Base-by-base conservation (phyloP, 306 rosid species). In the Luffa aegyptiaca region DNA sequence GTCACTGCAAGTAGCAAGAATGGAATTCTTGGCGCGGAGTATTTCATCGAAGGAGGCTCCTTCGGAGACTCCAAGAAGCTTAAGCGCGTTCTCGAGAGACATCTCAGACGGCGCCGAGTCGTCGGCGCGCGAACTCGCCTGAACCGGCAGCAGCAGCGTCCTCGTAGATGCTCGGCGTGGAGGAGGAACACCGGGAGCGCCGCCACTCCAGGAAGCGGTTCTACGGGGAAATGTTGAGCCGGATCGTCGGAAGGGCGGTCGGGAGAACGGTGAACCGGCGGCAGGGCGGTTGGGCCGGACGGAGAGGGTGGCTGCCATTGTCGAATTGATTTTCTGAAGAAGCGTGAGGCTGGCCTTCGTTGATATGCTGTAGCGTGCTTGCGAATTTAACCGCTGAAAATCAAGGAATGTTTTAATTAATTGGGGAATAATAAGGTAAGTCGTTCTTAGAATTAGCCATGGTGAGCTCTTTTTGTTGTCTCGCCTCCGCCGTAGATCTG, bases 31-130 rank as follows among this genome's bases (percentile, higher is more conserved):
- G 82, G 99, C 98, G 79, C 98, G 97, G 55, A 96, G 99, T 80
- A 96, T 96, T 7, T 93, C 99, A 1, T 96, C 96, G 77, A 96
- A 96, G 68, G 99, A 88, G 77, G 94, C 99, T 3, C 93, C 97
- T 49, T 96, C 99, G 4, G 99, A 62, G 65, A 96, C 98, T 18
- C 99, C 99, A 53, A 96, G 88, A 45, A 96, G 92, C 90, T 93
- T 91, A 53, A 91, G 91, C 41, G 99, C 99, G 88, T 77, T 93
- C 83, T 96, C 99, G 5, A 96, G 87, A 6, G 99, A 91, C 98
- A 93, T 96, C 88, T 93, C 96, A 78, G 80, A 90, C 84, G 98
- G 97, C 35, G 84, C 88, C 31, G 97, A 87, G 92, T 93, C 98
- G 73, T 93, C 97, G 11, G 96, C 97, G 75, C 97, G 79, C 2